Evolutionary conservation across 2,329 filamentous ascomycete species (phyloP).

Genomic region (Penicillium janthinellum): DNA sequence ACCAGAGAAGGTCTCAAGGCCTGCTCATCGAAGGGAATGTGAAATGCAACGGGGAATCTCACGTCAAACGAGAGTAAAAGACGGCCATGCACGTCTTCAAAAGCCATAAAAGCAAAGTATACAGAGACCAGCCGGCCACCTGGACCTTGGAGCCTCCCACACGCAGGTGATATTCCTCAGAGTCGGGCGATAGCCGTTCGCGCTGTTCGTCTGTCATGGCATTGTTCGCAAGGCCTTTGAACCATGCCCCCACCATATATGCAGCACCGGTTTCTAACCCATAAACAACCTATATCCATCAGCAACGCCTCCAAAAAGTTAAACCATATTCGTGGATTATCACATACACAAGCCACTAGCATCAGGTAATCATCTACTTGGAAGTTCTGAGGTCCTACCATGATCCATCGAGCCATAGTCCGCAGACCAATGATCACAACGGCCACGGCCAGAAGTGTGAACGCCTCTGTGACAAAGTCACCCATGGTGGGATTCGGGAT

Average conservation of each 20-base stretch:
- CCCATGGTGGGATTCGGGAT: slow-evolving; percentile 10
- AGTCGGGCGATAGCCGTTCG: slow-evolving; percentile 45
- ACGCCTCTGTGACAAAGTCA: slow-evolving; percentile 50
- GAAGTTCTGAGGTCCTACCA: slow-evolving; percentile 54
- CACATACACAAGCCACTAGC: slow-evolving; percentile 54
- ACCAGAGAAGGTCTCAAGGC: neutral
- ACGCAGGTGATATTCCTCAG: slow-evolving; percentile 53
- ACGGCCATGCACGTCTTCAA: slow-evolving; percentile 59
- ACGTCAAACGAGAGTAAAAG: slow-evolving; percentile 60
- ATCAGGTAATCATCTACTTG: slow-evolving; percentile 63
- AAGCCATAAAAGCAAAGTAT: slow-evolving; percentile 55
- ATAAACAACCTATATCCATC: slow-evolving; percentile 51
- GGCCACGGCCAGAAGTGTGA: slow-evolving; percentile 55
- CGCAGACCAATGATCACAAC: slow-evolving; percentile 55
- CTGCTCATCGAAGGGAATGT: neutral
- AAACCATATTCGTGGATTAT: neutral
- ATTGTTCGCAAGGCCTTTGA: slow-evolving; percentile 59
- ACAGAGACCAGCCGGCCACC: slow-evolving; percentile 57
- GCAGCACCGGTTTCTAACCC: slow-evolving; percentile 53
- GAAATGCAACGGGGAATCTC: slow-evolving; percentile 7
- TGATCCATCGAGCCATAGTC: slow-evolving; percentile 51
- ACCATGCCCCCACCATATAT: slow-evolving; percentile 53
- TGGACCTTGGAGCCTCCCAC: slow-evolving; percentile 57
- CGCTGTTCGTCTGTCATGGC: slow-evolving; percentile 58
- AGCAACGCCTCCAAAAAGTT: neutral